These are phyloP conservation scores for Galerina marginata DNA, from an alignment of 768 basidiomycete species.

Conservation along the genomic window DNA sequence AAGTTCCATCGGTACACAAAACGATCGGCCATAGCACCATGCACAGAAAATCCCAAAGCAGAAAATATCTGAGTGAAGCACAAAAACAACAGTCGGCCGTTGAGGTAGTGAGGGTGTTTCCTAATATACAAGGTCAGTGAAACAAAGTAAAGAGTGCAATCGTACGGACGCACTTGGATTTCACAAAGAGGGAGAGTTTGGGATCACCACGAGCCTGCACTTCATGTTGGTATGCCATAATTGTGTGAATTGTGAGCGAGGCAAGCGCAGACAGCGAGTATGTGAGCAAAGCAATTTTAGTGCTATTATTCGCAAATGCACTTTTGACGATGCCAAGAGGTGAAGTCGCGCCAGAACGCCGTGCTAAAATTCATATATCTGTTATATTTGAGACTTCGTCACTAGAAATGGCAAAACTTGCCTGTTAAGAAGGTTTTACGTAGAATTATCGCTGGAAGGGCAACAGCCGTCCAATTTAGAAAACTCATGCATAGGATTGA, in stretches of 20 bases:
- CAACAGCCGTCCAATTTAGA: slow-evolving; percentile 54
- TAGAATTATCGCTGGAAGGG: slow-evolving; percentile 61
- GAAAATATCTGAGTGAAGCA: slow-evolving; percentile 55
- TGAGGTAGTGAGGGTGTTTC: slow-evolving; percentile 77
- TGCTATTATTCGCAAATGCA: slow-evolving; percentile 53
- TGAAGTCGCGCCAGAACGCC: slow-evolving; percentile 54
- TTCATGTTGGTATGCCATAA: slow-evolving; percentile 42
- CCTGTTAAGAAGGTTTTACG: slow-evolving; percentile 66
- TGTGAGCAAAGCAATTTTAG: slow-evolving; percentile 46
- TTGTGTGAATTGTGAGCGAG: slow-evolving; percentile 48
- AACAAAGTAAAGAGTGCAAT: not conserved
- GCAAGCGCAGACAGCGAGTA: slow-evolving; percentile 54
- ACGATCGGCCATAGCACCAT: slow-evolving; percentile 69
- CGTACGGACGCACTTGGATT: slow-evolving; percentile 57
- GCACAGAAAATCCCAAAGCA: slow-evolving; percentile 53
- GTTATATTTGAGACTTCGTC: not conserved
- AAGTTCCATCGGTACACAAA: slow-evolving; percentile 52
- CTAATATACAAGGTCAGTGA: slow-evolving; percentile 35
- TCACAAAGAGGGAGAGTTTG: slow-evolving; percentile 62
- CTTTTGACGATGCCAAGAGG: slow-evolving; percentile 52
- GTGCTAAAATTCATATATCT: slow-evolving; percentile 37
- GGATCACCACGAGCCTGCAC: slow-evolving; percentile 37
- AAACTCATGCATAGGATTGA: slow-evolving; percentile 47
- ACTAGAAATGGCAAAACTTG: slow-evolving; percentile 35
- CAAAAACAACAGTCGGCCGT: slow-evolving; percentile 69